Evolutionary conservation across 331 rosid species (phyloP), one percentile per base, ranked within the genome.

Genomic region (Acacia pycnantha): DNA sequence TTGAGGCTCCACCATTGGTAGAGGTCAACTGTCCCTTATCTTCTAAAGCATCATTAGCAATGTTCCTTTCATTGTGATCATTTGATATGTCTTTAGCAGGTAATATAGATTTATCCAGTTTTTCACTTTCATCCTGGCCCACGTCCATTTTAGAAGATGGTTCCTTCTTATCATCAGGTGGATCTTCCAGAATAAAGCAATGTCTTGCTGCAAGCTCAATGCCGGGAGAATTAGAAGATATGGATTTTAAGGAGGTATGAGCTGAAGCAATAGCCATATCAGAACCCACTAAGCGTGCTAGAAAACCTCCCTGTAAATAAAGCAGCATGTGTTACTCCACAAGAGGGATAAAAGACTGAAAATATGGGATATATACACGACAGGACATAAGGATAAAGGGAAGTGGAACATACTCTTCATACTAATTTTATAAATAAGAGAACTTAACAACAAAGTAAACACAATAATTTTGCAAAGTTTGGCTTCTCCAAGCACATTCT

Each of bases 181-280:
- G 97, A 80, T 93, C 90, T 86, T 93, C 94, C 87, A 93, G 79
- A 72, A 93, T 35, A 78, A 89, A 87, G 91, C 95, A 93, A 81
- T 93, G 92, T 78, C 94, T 86, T 24, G 88, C 66, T 78, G 92
- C 93, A 84, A 93, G 89, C 83, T 88, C 90, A 70, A 87, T 72
- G 76, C 88, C 80, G 44, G 97, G 87, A 82, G 90, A 87, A 77
- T 79, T 86, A 56, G 86, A 90, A 58, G 88, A 87, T 41, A 89
- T 26, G 84, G 92, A 86, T 81, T 91, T 93, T 70, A 93, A 76
- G 50, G 97, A 91, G 82, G 79, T 83, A 82, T 83, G 97, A 19
- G 95, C 84, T 46, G 94, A 91, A 66, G 94, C 94, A 81, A 88
- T 73, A n/a, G 90, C 92, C 81, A 83, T 65, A 83, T 91, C 95